phyloP scores from a whole-genome alignment of 108 stramenopile species.

The Fragilariopsis cylindrus region DNA sequence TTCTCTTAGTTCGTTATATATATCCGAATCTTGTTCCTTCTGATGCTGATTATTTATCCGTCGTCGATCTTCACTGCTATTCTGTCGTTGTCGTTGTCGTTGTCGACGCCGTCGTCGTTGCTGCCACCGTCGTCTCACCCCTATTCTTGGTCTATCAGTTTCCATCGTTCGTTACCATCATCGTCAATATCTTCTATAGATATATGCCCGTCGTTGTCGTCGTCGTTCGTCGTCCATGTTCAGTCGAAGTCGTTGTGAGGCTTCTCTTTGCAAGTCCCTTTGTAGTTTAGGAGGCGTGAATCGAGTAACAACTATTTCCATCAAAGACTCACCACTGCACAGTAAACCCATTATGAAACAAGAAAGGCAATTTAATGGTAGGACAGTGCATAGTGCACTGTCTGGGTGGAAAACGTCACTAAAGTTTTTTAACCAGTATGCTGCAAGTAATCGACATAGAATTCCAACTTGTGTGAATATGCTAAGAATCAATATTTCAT shows the following conservation, averaged over 20 bases:
- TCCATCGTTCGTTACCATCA: neutral
- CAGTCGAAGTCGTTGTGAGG: neutral
- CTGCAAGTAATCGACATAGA: conserved; percentile 61
- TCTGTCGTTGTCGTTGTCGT: conserved; percentile 17
- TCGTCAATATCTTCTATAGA: neutral
- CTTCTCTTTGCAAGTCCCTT: conserved; percentile 34
- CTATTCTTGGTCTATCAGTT: conserved; percentile 8
- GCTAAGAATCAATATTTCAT: conserved; percentile 74
- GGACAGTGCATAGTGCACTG: conserved; percentile 69
- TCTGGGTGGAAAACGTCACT: conserved; percentile 61
- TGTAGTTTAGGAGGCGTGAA: conserved; percentile 45
- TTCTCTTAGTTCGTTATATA: conserved; percentile 59
- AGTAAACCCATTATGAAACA: conserved; percentile 80
- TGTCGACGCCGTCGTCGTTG: conserved; percentile 1
- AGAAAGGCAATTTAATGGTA: conserved; percentile 75
- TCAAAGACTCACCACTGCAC: conserved; percentile 62
- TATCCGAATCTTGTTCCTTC: conserved; percentile 6
- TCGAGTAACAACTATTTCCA: conserved; percentile 53
- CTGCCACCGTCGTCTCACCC: neutral
- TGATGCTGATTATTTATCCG: conserved; percentile 19
- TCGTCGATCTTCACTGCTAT: conserved; percentile 15
- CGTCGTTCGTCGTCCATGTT: conserved; percentile 13
- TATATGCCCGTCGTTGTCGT: neutral
- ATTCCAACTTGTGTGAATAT: conserved; percentile 78
- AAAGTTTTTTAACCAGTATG: conserved; percentile 66